Evolutionary conservation across 805 yeast genomes (phyloP), one percentile per base, ranked within the genome.

Genomic region (Blastobotrys mokoenaii): DNA sequence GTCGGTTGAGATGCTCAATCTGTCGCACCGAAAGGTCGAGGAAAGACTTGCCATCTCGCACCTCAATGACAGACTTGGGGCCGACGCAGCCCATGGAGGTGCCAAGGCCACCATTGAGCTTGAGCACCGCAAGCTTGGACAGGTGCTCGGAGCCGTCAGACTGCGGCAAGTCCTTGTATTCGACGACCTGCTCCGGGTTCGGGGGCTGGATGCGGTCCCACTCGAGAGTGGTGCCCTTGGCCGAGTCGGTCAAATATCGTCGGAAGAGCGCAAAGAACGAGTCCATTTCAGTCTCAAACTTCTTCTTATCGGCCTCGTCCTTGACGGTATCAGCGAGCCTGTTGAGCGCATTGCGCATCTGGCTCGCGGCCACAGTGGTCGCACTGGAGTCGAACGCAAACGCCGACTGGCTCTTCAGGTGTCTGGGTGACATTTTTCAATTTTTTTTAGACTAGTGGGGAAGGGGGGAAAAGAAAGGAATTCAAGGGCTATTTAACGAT

Each of bases 11-110:
- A 66, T 87, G 84, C 71, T 89, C 97, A 58, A 93, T 90, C 72
- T 93, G 98, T 66, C 98, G 84, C 38, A 93, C 98, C 40, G 96
- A 76, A 57, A 93, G 77, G 66, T 93, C 98, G 64, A 93, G 75
- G 67, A 93, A 93, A 36, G 97, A 84, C 76, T 93, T 94, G 50
- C 97, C 97, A 59, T 93, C 98, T 68, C 98, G 84, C 41, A 93
- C 98, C 72, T 93, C 98, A 63, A 93, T 93, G 54, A 93, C 45
- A 22, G 96, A 85, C 69, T 89, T 89, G 53, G 98, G 98, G 48
- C 98, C 98, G 51, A 93, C 97, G 72, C 98, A 93, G 47, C 98
- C 98, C 98, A 93, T 93, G 8, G 97, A 90, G 16, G 98, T 93
- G 63, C 98, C 98, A 57, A 93, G 75, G 37, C 98, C 98, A 73